These are phyloP conservation scores for Aspergillus avenaceus DNA, from an alignment of 495 filamentous ascomycete species.

Conservation along the genomic window DNA sequence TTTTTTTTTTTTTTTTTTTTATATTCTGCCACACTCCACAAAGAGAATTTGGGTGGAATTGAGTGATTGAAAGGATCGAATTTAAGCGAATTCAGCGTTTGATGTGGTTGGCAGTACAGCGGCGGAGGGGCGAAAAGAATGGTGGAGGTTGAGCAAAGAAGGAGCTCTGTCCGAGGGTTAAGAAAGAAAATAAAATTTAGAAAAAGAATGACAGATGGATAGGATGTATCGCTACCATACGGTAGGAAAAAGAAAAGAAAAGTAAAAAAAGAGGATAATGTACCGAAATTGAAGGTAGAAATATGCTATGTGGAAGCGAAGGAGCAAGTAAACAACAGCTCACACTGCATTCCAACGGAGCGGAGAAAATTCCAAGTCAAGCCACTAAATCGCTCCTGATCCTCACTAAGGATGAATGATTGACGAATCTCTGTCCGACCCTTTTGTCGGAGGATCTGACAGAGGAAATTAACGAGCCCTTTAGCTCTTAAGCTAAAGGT, in stretches of 20 bases:
- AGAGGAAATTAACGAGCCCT: not conserved
- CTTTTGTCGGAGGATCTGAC: not conserved
- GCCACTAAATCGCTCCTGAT: too few relatives aligned
- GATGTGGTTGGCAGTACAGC: slow-evolving; percentile 5
- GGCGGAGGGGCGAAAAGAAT: not conserved
- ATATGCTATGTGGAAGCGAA: not conserved
- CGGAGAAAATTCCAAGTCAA: not conserved
- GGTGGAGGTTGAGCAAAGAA: not conserved
- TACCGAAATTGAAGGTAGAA: slow-evolving; percentile 2
- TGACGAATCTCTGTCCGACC: not conserved
- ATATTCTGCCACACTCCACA: too few relatives aligned
- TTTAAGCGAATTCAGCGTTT: not conserved
- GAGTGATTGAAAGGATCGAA: not conserved
- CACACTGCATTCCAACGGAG: not conserved
- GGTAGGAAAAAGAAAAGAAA: not conserved
- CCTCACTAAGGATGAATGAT: not conserved
- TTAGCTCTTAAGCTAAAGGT: not conserved
- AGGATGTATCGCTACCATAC: too few relatives aligned
- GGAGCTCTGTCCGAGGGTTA: not conserved
- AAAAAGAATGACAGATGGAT: slow-evolving; percentile 1
- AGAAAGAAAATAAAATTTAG: too few relatives aligned
- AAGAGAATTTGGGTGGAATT: too few relatives aligned
- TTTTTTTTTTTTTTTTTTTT: not conserved
- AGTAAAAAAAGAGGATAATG: slow-evolving; percentile 6
- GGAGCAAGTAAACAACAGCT: slow-evolving; percentile 5